These are phyloP conservation scores for Tubosaeta sp. DNA, from an alignment of 768 basidiomycete species.

Conservation along the genomic window DNA sequence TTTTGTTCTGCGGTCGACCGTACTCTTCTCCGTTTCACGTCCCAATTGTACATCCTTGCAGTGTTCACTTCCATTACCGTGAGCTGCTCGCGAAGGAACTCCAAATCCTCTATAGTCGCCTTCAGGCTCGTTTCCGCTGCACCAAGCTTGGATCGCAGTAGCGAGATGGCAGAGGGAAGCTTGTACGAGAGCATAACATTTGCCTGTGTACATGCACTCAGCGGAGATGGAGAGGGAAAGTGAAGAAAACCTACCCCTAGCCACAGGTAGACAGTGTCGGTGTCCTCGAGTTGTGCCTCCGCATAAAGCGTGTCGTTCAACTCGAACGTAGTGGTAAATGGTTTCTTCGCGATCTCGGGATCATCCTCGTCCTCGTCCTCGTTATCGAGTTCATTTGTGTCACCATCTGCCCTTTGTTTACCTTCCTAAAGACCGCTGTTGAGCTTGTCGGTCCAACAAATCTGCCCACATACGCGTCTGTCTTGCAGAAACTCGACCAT, in stretches of 20 bases:
- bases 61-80: conserved; percentile 97
- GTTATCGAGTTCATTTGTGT: conserved; percentile 48
- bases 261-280: conserved; percentile 91
- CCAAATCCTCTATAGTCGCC: conserved; percentile 81
- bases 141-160: conserved; percentile 71
- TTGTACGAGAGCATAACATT: conserved; percentile 98
- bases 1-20: conserved; percentile 26
- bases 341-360: conserved; percentile 38
- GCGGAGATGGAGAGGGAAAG: not conserved
- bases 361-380: conserved; percentile 47
- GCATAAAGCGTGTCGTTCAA: conserved; percentile 94
- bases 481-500: conserved; percentile 84
- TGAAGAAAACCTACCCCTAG: conserved; percentile 67
- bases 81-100: conserved; percentile 90
- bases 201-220: conserved; percentile 51
- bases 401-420: conserved; percentile 39
- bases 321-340: conserved; percentile 85
- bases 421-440: conserved; percentile 46
- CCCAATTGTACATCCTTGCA: conserved; percentile 95
- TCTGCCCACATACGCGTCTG: conserved; percentile 49
- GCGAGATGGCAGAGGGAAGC: conserved; percentile 65
- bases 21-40: conserved; percentile 78
- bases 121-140: conserved; percentile 48
- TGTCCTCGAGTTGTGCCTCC: conserved; percentile 83
- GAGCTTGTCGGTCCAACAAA: not conserved